Evolutionary conservation across 2,329 filamentous ascomycete genomes (phyloP).

Genomic region (Neonectria hederae): DNA sequence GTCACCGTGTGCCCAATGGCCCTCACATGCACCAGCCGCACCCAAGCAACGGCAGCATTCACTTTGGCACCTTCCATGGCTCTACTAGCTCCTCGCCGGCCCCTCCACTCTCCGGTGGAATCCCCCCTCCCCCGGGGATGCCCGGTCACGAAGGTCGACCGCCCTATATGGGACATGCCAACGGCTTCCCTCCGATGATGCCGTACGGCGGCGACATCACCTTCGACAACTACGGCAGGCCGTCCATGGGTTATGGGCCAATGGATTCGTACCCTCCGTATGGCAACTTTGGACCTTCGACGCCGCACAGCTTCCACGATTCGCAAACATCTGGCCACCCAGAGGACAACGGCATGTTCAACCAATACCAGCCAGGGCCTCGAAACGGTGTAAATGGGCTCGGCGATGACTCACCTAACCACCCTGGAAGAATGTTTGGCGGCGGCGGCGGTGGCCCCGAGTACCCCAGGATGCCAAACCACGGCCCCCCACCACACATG

Average conservation of each 20-base stretch:
- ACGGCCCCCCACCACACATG: slow-evolving; percentile 42
- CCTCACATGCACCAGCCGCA: slow-evolving; percentile 60
- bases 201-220: slow-evolving; percentile 48
- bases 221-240: slow-evolving; percentile 52
- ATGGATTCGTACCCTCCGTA: slow-evolving; percentile 48
- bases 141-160: slow-evolving; percentile 47
- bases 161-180: slow-evolving; percentile 47
- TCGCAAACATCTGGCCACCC: slow-evolving; percentile 65
- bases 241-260: slow-evolving; percentile 47
- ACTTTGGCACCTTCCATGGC: slow-evolving; percentile 64
- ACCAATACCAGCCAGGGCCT: slow-evolving; percentile 51
- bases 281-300: slow-evolving; percentile 61
- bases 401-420: slow-evolving; percentile 46
- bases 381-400: slow-evolving; percentile 48
- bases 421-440: slow-evolving; percentile 45
- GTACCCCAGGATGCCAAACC: slow-evolving; percentile 46
- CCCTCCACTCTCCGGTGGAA: slow-evolving; percentile 58
- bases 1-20: slow-evolving; percentile 47
- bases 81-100: slow-evolving; percentile 68
- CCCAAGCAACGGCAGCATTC: slow-evolving; percentile 63
- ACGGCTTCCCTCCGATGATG: slow-evolving; percentile 52
- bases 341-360: slow-evolving; percentile 55
- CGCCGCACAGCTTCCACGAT: slow-evolving; percentile 69
- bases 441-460: too few species aligned
- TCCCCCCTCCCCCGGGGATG: slow-evolving; percentile 60